Evolutionary conservation across 164 flowering plant species (phyloP).

Genomic region (Platanus orientalis): DNA sequence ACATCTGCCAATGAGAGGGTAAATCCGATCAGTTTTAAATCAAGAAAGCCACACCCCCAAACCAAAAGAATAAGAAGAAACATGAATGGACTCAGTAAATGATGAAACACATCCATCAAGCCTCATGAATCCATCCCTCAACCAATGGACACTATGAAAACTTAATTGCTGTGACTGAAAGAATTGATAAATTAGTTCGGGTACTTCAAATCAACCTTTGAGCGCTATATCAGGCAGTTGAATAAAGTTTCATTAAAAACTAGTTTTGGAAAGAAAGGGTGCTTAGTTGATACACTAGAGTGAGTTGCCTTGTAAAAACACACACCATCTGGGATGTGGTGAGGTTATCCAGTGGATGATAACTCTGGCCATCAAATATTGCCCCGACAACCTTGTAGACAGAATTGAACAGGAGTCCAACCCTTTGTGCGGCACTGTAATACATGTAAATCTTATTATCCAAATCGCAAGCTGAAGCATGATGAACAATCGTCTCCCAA

Average conservation of each 20-base stretch:
- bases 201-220: not conserved
- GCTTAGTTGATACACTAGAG: not conserved
- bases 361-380: constrained; percentile 37
- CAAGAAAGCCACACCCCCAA: not conserved
- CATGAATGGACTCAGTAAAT: too few species aligned
- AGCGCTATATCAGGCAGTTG: not conserved
- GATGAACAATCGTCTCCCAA: constrained; percentile 51
- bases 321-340: constrained; percentile 36
- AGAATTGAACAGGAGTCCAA: constrained; percentile 43
- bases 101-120: not conserved
- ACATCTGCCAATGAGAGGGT: constrained; percentile 25
- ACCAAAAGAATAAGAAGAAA: too few species aligned
- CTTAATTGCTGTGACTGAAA: not conserved
- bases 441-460: constrained; percentile 32
- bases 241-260: not conserved
- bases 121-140: not conserved
- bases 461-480: constrained; percentile 43
- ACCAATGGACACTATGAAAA: not conserved
- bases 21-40: not conserved
- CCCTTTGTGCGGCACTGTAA: constrained; percentile 10
- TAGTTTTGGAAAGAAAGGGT: not conserved
- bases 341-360: constrained; percentile 25
- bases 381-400: constrained; percentile 45
- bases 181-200: too few species aligned
- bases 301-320: not conserved